Conservation (phyloP, 164 flowering plant genomes). For the Amborella trichopoda region DNA sequence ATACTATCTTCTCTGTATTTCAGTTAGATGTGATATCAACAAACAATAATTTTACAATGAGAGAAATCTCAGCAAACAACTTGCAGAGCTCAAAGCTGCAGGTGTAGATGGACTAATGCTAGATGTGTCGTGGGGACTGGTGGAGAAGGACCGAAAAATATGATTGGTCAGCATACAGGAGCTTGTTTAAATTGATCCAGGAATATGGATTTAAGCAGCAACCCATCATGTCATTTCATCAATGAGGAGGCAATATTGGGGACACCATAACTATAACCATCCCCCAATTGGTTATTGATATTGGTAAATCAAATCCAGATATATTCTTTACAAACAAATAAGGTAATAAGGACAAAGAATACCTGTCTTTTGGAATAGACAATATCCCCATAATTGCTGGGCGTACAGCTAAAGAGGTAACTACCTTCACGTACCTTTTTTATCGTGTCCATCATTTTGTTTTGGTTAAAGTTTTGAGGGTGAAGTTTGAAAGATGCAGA, state of each 20-base stretch:
- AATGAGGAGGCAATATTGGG: constrained; percentile 82
- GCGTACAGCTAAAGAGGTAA: constrained; percentile 50
- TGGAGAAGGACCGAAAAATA: constrained; percentile 66
- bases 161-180: constrained; percentile 65
- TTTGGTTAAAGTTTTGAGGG: too few species aligned
- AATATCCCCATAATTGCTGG: constrained; percentile 52
- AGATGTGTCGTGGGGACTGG: constrained; percentile 93
- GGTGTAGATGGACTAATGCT: constrained; percentile 84
- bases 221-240: constrained; percentile 84
- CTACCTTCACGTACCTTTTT: not conserved
- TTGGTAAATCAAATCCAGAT: constrained; percentile 59
- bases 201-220: constrained; percentile 51
- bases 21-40: constrained; percentile 52
- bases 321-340: constrained; percentile 62
- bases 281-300: constrained; percentile 59
- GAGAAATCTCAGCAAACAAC: constrained; percentile 36
- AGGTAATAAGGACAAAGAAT: constrained; percentile 57
- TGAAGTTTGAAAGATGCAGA: too few species aligned
- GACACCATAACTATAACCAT: constrained; percentile 57
- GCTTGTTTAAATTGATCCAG: constrained; percentile 42
- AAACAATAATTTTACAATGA: constrained; percentile 35
- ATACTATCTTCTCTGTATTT: not conserved
- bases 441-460: not conserved
- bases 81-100: constrained; percentile 39
- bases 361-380: constrained; percentile 55